Base-by-base conservation (phyloP, 1,139 yeast species). In the Candida albicans region DNA sequence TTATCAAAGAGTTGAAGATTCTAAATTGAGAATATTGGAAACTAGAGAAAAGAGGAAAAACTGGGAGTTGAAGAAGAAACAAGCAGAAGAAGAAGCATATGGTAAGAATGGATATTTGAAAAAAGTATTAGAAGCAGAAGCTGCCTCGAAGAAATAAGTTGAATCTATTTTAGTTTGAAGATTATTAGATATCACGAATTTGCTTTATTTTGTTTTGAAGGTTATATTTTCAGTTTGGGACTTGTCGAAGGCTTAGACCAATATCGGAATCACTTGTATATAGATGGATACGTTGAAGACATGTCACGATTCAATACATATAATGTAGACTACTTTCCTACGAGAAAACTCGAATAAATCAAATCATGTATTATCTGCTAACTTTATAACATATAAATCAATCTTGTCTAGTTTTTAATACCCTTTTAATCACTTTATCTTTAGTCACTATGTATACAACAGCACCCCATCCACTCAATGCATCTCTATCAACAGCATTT, bases 391-490 rank as follows among this genome's bases (percentile, higher is more conserved):
- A 18, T 18, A 18, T 18, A 18, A 12, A n/a, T 55, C 63, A 74
- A 78, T 93, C 99, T 74, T 91, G 98, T 68, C 99, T 84, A 46
- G 96, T 90, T 73, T 85, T 90, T 68, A 95, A 80, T 58, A 87
- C 82, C 62, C 95, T 82, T 70, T 84, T 90, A 43, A 82, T 79
- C 45, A 93, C 95, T 65, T 88, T 87, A 64, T 93, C 98, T 71
- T 91, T 91, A 44, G 96, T 89, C 46, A 95, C 81, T 48, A 95
- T 73, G 65, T 93, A 91, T 33, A 95, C 99, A 29, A 88, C 87
- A 12, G 96, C 97, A 58, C 99, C 99, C 97, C 98, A 93, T 50
- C 99, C 99, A 41, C 96, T 84, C 52, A 95, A 76, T 6, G 98
- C 96, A 69, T 95, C 99, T 75, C 99, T 86, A 65, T 95, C 99